A percentile compares a stretch with the other conserved stretches of the same genome.
These are phyloP conservation scores for Ambrosiella xylebori DNA, from an alignment of 2,329 filamentous ascomycete genomes.

Conservation along the genomic window DNA sequence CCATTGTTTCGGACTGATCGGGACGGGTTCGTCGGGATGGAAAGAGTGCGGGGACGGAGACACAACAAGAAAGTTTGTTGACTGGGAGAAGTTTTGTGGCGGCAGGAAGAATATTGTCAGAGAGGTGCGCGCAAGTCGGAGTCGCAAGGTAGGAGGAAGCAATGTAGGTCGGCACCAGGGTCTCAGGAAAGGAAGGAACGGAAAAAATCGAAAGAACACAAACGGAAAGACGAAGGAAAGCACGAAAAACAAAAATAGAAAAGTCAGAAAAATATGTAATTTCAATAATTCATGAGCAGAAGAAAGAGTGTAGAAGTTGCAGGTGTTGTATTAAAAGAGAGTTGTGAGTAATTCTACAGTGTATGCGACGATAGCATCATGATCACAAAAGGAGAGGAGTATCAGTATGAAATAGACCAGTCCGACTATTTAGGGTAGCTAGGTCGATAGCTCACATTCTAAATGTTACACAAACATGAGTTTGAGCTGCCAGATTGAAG, in stretches of 20 bases:
- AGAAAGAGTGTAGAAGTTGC: too few relatives aligned
- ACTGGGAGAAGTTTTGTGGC: background rate
- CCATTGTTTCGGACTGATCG: background rate
- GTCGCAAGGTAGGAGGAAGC: background rate
- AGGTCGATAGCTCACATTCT: background rate
- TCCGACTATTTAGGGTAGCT: background rate
- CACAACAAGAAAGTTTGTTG: background rate
- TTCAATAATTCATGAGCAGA: background rate
- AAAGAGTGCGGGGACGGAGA: background rate
- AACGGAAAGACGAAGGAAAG: background rate
- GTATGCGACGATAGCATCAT: too few relatives aligned
- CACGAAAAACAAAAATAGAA: background rate
- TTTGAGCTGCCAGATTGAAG: background rate
- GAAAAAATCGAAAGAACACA: background rate
- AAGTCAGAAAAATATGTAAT: background rate
- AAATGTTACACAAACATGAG: background rate
- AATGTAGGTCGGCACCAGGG: background rate
- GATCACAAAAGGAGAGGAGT: too few relatives aligned
- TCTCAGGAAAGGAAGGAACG: background rate
- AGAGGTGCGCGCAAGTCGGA: slow-evolving; percentile 1
- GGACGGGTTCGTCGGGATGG: background rate
- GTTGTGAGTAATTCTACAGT: too few relatives aligned
- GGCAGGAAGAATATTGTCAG: background rate
- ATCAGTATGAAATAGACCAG: too few relatives aligned
- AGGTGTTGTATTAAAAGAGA: too few relatives aligned